A percentile compares a stretch with the other conserved stretches of the same genome.
phyloP scores from a whole-genome alignment of 208 protist genomes.

The Leishmania tropica region DNA sequence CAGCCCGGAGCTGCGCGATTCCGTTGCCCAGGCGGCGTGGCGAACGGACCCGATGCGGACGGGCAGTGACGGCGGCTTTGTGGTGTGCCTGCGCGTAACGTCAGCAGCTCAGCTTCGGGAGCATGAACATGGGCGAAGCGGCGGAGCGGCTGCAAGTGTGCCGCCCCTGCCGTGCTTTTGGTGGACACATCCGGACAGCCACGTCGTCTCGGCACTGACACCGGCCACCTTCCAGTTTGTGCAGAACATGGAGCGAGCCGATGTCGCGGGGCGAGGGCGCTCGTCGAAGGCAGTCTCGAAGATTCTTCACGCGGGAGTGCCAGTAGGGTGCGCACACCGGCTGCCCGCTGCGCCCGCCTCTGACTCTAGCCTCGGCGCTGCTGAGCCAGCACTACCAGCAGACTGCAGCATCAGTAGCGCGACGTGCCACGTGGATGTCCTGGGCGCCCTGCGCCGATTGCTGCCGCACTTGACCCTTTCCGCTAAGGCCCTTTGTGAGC shows the following conservation, averaged over 20 bases:
- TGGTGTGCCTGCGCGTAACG: constrained; percentile 47
- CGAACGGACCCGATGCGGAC: constrained; percentile 38
- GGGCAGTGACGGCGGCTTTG: constrained; percentile 52
- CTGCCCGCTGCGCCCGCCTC: neutral
- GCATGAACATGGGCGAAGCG: neutral
- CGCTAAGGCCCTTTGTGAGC: constrained; percentile 12
- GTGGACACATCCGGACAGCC: constrained; percentile 23
- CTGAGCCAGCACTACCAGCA: neutral
- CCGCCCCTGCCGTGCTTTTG: constrained; percentile 5
- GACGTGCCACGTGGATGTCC: constrained; percentile 15
- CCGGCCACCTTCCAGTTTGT: constrained; percentile 12
- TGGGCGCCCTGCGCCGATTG: neutral
- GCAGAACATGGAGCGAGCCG: neutral
- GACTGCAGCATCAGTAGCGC: constrained; percentile 15
- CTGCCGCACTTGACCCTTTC: constrained; percentile 19
- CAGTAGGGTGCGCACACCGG: neutral
- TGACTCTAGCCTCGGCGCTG: neutral
- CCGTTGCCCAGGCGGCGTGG: constrained; percentile 51
- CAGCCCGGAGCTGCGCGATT: constrained; percentile 27
- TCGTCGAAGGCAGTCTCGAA: neutral
- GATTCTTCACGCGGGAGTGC: constrained; percentile 24
- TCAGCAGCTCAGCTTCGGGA: neutral
- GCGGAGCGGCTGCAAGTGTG: neutral
- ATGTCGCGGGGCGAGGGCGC: neutral
- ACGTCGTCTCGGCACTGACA: constrained; percentile 13